Evolutionary conservation across 441 rosid species (phyloP).

Genomic region (Capsella rubella): DNA sequence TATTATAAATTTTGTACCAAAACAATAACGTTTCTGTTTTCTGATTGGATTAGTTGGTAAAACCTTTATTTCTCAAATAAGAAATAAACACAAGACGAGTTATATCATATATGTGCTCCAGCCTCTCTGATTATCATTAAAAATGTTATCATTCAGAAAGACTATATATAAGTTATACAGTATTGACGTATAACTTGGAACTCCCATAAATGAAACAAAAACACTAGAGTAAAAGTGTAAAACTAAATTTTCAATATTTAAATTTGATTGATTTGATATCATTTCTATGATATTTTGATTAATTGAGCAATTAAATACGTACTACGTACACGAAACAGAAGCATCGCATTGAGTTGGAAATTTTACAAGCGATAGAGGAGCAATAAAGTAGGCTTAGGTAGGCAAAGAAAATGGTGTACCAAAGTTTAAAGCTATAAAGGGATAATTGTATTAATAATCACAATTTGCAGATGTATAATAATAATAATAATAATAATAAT

Average conservation of each 20-base stretch:
- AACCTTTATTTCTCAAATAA: neutral
- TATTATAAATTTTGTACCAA: neutral
- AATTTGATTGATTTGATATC: neutral
- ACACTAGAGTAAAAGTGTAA: constrained; percentile 7
- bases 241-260: neutral
- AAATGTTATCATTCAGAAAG: neutral
- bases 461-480: neutral
- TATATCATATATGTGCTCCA: constrained; percentile 10
- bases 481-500: neutral
- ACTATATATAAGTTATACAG: neutral
- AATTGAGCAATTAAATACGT: neutral
- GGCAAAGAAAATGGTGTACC: constrained; percentile 25
- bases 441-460: neutral
- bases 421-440: neutral
- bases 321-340: neutral
- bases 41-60: constrained; percentile 1
- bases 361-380: neutral
- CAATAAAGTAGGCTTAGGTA: neutral
- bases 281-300: neutral
- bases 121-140: neutral
- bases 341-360: constrained; percentile 8
- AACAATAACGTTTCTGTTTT: constrained; percentile 5
- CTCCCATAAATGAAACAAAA: constrained; percentile 1
- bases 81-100: neutral
- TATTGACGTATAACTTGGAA: neutral